Conservation (phyloP, 2,329 filamentous ascomycete genomes). For the Fusarium circinatum region DNA sequence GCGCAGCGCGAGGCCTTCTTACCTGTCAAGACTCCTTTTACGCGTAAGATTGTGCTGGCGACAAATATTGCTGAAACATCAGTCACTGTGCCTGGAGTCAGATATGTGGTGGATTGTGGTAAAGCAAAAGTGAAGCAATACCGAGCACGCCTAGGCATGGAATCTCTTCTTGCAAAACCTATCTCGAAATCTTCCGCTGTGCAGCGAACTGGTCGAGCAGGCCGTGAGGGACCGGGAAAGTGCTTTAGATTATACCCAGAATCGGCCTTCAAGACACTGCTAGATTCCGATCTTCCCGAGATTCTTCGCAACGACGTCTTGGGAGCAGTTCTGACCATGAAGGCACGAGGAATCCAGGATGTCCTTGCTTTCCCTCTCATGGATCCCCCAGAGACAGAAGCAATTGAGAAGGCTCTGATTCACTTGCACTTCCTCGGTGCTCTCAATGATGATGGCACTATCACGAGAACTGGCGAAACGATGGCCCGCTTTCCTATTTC, state of each 20-base stretch:
- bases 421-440: constrained; percentile 84
- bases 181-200: constrained; percentile 95
- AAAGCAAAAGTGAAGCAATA: constrained; percentile 97
- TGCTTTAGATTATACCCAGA: constrained; percentile 92
- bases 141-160: constrained; percentile 83
- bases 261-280: constrained; percentile 74
- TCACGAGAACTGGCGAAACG: constrained; percentile 78
- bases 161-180: constrained; percentile 88
- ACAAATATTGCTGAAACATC: constrained; percentile 99
- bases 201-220: constrained; percentile 90
- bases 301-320: constrained; percentile 91
- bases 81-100: constrained; percentile 92
- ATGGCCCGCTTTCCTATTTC: constrained; percentile 88
- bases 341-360: constrained; percentile 86
- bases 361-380: constrained; percentile 86
- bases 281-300: constrained; percentile 83
- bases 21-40: constrained; percentile 74
- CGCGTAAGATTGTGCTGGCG: constrained; percentile 88
- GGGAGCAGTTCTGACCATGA: constrained; percentile 90
- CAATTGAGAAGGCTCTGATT: constrained; percentile 82
- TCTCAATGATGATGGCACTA: constrained; percentile 74
- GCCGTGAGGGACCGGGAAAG: constrained; percentile 89
- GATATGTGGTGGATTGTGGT: constrained; percentile 90
- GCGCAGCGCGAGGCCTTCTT: constrained; percentile 89
- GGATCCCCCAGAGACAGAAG: constrained; percentile 79